Base-by-base conservation (phyloP, 192 early-diverging fungal species). In the Paraglomus brasilianum region DNA sequence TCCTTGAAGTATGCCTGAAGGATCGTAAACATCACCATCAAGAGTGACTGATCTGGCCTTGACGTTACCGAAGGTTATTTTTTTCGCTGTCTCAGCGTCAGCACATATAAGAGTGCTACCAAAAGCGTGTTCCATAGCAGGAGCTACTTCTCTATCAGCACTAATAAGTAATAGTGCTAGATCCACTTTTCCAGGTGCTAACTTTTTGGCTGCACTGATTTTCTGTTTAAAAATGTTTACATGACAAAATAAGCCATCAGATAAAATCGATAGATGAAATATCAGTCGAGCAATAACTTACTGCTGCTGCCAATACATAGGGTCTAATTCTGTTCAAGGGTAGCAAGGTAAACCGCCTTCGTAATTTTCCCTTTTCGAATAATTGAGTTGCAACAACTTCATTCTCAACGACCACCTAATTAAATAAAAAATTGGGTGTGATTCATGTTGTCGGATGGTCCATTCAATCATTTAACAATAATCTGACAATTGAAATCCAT, bases 21-120 rank as follows among this genome's bases (percentile, higher is more conserved):
- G 96, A 71, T 98, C 95, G 75, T 99, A 99, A 4, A 94, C 84
- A 76, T 99, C 97, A 46, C 97, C 97, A 40, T 97, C 95, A 0
- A 91, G 74, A 4, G 97, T 98, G n/a, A 99, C 92, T n/a, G 92
- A 95, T 65, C 92, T 90, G 49, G 87, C 75, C 14, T 86, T 82
- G 42, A 99, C 89, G 48, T 81, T 81, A 82, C 95, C 82, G 76
- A 96, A 99, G 1, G 97, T 92, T 38, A 98, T 89, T 40, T 80
- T 73, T 75, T 95, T 94, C 1, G 95, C 95, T 0, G 89, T 88
- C 14, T 86, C 82, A 0, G 88, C 82, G 74, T 97, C 95, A 50
- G 89, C 79, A 75, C 94, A 96, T 36, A 99, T 88, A 55, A 99
- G 82, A 1, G 96, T 93, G 47, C 76, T 84, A 6, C 96, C 97